A percentile compares a stretch with the other conserved stretches of the same genome.
phyloP scores from a whole-genome alignment of 306 rosid species.

The Lablab purpureus region DNA sequence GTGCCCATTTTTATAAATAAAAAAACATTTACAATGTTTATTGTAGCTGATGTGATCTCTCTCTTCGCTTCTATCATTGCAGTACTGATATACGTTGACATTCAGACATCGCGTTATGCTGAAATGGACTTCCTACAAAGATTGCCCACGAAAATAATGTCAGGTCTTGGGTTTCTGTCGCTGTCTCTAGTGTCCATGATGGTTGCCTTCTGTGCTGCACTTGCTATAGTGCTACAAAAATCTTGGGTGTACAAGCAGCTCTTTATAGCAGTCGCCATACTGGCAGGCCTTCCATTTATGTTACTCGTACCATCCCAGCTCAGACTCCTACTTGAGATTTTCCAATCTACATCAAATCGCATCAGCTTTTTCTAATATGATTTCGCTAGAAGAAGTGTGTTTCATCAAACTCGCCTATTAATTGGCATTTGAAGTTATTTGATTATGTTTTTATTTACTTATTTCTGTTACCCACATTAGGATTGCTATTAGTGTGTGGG shows the following conservation, averaged over 20 bases:
- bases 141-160: background rate
- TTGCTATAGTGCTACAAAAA: background rate
- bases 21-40: background rate
- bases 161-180: background rate
- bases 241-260: background rate
- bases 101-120: conserved; percentile 11
- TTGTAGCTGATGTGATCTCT: background rate
- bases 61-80: conserved; percentile 26
- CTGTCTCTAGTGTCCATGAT: conserved; percentile 25
- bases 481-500: too few species aligned
- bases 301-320: background rate
- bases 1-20: background rate
- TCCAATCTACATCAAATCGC: background rate
- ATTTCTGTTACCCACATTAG: too few species aligned
- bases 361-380: too few species aligned
- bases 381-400: too few species aligned
- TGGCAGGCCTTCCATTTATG: background rate
- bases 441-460: too few species aligned
- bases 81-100: background rate
- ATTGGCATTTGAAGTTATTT: too few species aligned
- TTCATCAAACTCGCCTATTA: too few species aligned
- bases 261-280: background rate
- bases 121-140: background rate
- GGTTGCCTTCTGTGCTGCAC: conserved; percentile 7
- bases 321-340: background rate